Percentiles rank a stretch among this genome's conserved stretches.
These are phyloP conservation scores for Claviceps fusiformis DNA, from an alignment of 2,329 filamentous ascomycete genomes.

Conservation along the genomic window DNA sequence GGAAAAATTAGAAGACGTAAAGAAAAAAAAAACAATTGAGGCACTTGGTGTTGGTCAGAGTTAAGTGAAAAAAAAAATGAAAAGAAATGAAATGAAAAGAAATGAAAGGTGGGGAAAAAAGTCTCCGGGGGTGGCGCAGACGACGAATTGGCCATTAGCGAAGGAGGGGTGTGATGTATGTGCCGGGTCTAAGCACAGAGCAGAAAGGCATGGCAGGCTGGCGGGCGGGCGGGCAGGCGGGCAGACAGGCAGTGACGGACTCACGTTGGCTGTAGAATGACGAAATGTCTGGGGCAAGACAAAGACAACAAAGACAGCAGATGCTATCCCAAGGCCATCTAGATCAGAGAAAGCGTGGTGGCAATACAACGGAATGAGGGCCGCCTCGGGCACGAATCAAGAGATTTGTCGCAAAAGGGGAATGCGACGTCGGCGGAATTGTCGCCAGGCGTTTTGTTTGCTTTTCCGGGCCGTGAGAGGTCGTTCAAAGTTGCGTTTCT, in stretches of 20 bases:
- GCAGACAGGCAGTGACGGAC: not conserved
- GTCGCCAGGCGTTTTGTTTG: slow-evolving; percentile 3
- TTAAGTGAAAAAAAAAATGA: not conserved
- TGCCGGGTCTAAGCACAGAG: not conserved
- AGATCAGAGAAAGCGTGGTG: not conserved
- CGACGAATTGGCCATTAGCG: not conserved
- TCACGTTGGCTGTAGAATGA: not conserved
- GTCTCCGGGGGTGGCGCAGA: not conserved
- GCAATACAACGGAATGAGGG: not conserved
- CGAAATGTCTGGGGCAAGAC: not conserved
- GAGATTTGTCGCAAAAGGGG: slow-evolving; percentile 1
- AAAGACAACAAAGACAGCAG: not conserved
- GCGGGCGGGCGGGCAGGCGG: no score
- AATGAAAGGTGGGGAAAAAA: not conserved
- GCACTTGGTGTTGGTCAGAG: not conserved
- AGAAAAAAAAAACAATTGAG: not conserved
- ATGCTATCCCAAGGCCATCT: slow-evolving; percentile 3
- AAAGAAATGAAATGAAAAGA: not conserved
- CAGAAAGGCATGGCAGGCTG: not conserved
- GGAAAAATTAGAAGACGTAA: not conserved
- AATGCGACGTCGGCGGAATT: slow-evolving; percentile 8
- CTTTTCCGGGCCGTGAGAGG: not conserved
- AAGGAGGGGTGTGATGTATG: not conserved
- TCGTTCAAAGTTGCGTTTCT: no score
- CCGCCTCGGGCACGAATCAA: not conserved